Percentiles rank a stretch among this genome's conserved stretches.
phyloP scores from a whole-genome alignment of 2,329 filamentous ascomycete species.

The Penicillium glabrum region DNA sequence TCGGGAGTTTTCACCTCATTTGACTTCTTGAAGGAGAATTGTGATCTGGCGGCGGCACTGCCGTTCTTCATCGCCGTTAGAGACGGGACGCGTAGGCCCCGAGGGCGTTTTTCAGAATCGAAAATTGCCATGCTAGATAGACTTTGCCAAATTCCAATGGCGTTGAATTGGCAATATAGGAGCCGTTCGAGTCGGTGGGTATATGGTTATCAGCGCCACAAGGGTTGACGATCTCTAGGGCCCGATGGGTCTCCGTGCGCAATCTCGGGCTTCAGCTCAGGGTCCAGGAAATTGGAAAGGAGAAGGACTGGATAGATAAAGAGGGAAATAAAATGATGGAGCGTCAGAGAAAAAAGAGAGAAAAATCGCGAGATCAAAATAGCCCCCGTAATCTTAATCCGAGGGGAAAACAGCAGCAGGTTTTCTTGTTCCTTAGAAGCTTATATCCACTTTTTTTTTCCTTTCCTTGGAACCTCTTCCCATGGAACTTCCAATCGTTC shows the following conservation, averaged over 20 bases:
- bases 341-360: not conserved
- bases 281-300: not conserved
- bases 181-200: not conserved
- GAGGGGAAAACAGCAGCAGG: slow-evolving; percentile 11
- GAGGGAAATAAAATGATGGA: not conserved
- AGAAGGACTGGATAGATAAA: not conserved
- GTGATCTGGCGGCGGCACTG: slow-evolving; percentile 22
- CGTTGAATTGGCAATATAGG: not conserved
- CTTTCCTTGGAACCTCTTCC: slow-evolving; percentile 3
- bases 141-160: not conserved
- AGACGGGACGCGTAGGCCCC: slow-evolving; percentile 35
- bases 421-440: slow-evolving; percentile 8
- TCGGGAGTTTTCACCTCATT: slow-evolving; percentile 17
- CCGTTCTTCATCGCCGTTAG: slow-evolving; percentile 30
- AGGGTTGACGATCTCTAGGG: slow-evolving; percentile 5
- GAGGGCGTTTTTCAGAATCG: slow-evolving; percentile 35
- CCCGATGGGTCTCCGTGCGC: slow-evolving; percentile 10
- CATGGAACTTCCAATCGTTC: not conserved
- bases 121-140: slow-evolving; percentile 30
- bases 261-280: not conserved
- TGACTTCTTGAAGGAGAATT: slow-evolving; percentile 24
- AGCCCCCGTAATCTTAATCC: slow-evolving; percentile 14
- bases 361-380: not conserved
- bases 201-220: slow-evolving; percentile 8
- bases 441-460: slow-evolving; percentile 11